These are phyloP conservation scores for Globisporangium paddicum DNA, from an alignment of 352 stramenopile genomes.

Conservation along the genomic window DNA sequence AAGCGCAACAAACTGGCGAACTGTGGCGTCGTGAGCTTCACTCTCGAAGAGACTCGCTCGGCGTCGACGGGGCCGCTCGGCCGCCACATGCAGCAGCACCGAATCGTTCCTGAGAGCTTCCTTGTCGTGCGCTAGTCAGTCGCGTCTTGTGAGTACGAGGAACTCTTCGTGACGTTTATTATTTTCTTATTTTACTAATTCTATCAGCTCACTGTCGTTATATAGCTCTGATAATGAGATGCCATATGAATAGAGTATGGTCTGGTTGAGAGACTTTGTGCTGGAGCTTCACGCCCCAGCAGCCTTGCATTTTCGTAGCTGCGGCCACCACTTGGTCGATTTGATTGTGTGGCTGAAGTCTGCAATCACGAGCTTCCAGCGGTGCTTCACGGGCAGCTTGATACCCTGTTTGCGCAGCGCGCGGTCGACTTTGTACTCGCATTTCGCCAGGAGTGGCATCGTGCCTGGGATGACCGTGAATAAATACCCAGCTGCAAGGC, in stretches of 20 bases:
- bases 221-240: background rate
- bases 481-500: slow-evolving; percentile 34
- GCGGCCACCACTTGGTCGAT: slow-evolving; percentile 8
- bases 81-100: slow-evolving; percentile 17
- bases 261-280: no score
- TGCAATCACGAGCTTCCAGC: slow-evolving; percentile 10
- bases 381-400: slow-evolving; percentile 12
- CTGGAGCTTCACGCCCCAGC: background rate
- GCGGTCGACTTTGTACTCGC: background rate
- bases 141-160: background rate
- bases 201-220: background rate
- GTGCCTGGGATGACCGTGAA: slow-evolving; percentile 10
- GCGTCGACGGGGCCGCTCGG: background rate
- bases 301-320: slow-evolving; percentile 3
- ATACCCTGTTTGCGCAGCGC: slow-evolving; percentile 10
- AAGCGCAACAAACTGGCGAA: slow-evolving; percentile 73
- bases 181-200: background rate
- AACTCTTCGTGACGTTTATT: background rate
- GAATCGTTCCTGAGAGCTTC: slow-evolving; percentile 44
- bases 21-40: slow-evolving; percentile 72
- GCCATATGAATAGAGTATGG: no score
- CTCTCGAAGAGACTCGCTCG: slow-evolving; percentile 38
- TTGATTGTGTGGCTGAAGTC: slow-evolving; percentile 5
- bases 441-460: slow-evolving; percentile 6
- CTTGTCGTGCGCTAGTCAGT: slow-evolving; percentile 4